A percentile compares a stretch with the other conserved stretches of the same genome.
phyloP scores from a whole-genome alignment of 306 rosid species.

The Quercus gilva region DNA sequence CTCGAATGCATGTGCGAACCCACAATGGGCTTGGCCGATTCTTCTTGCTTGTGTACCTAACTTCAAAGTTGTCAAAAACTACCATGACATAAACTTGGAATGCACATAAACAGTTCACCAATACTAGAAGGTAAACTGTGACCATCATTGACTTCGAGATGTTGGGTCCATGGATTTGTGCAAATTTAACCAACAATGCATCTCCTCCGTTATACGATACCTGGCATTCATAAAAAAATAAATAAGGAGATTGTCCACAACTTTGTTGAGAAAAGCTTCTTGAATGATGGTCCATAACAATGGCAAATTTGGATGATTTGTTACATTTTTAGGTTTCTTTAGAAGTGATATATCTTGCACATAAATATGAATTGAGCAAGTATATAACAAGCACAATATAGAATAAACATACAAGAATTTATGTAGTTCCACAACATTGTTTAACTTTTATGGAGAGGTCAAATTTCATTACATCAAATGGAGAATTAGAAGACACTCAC shows the following conservation, averaged over 20 bases:
- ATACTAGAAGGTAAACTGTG: conserved; percentile 36
- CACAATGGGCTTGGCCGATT: conserved; percentile 24
- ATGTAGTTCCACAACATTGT: too few relatives aligned
- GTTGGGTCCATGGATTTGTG: conserved; percentile 26
- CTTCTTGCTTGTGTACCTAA: conserved; percentile 17
- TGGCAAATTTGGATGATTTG: too few relatives aligned
- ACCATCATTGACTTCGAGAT: conserved; percentile 41
- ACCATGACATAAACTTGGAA: conserved; percentile 65
- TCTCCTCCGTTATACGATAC: conserved; percentile 15
- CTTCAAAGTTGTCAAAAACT: conserved; percentile 59
- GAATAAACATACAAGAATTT: too few relatives aligned
- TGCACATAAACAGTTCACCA: conserved; percentile 40
- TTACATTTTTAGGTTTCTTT: too few relatives aligned
- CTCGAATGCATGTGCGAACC: conserved; percentile 26
- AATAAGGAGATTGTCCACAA: background rate
- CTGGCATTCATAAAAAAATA: conserved; percentile 22
- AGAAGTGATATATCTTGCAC: too few relatives aligned
- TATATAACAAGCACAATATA: too few relatives aligned
- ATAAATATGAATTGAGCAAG: too few relatives aligned
- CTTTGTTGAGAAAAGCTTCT: too few relatives aligned
- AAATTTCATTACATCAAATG: too few relatives aligned
- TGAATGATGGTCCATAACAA: too few relatives aligned
- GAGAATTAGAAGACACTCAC: too few relatives aligned
- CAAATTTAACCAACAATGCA: conserved; percentile 35
- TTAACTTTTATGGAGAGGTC: too few relatives aligned